Evolutionary conservation across 176 grass and related monocot genomes (phyloP).

Genomic region (Typha latifolia): DNA sequence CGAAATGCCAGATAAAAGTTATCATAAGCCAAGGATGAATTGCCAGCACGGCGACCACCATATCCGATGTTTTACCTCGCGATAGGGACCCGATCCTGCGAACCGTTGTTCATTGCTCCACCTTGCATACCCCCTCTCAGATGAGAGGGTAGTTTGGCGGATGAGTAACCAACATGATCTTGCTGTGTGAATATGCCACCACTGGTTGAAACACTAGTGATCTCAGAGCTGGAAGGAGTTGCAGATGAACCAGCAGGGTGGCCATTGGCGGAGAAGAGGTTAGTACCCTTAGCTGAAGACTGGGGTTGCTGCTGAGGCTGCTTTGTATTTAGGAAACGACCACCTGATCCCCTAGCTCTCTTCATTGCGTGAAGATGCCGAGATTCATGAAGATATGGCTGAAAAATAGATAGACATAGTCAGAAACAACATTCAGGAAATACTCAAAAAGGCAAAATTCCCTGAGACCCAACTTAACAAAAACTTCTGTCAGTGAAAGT

Average conservation of each 20-base stretch:
- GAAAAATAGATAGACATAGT: constrained; percentile 8
- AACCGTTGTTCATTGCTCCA: constrained; percentile 19
- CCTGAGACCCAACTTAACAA: background rate
- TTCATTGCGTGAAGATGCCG: constrained; percentile 94
- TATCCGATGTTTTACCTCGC: constrained; percentile 28
- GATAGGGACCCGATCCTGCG: constrained; percentile 27
- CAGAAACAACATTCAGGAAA: no score
- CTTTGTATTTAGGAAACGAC: constrained; percentile 88
- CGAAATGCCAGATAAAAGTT: background rate
- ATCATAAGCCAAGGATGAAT: constrained; percentile 99
- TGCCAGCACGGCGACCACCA: constrained; percentile 44
- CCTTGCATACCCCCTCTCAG: constrained; percentile 10
- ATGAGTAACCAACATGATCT: constrained; percentile 29
- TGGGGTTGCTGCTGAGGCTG: constrained; percentile 33
- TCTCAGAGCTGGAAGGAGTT: constrained; percentile 4
- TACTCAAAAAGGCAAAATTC: background rate
- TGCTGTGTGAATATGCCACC: constrained; percentile 21
- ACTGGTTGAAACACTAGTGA: constrained; percentile 28
- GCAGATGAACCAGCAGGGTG: constrained; percentile 17
- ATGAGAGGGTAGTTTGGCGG: constrained; percentile 21
- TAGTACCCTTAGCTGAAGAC: constrained; percentile 18
- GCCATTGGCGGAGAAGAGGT: constrained; percentile 17
- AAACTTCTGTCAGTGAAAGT: background rate
- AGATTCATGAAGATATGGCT: constrained; percentile 99
- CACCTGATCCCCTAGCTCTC: constrained; percentile 77